phyloP scores from a whole-genome alignment of 1,139 yeast species.

The Casaregolazyma lundiana region DNA sequence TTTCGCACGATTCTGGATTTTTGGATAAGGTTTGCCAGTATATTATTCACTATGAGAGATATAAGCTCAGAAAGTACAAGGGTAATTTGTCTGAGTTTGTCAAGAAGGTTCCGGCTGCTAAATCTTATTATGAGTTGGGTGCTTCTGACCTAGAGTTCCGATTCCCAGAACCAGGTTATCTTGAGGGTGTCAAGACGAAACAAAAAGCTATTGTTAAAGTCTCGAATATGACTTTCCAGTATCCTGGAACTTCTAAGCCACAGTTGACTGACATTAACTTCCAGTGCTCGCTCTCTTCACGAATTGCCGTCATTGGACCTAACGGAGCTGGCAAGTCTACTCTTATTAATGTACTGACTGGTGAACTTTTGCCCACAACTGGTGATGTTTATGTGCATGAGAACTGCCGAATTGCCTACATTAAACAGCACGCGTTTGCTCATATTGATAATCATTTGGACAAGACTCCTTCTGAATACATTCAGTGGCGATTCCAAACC shows the following conservation, averaged over 20 bases:
- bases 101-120: constrained; percentile 97
- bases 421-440: constrained; percentile 99
- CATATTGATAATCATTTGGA: constrained; percentile 98
- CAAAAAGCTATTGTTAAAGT: constrained; percentile 99
- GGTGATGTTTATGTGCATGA: constrained; percentile 99
- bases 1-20: constrained; percentile 99
- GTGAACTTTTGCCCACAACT: constrained; percentile 95
- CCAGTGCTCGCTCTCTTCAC: constrained; percentile 98
- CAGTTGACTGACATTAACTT: constrained; percentile 85
- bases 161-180: constrained; percentile 99
- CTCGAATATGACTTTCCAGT: constrained; percentile 94
- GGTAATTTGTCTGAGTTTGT: constrained; percentile 99
- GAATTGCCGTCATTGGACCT: constrained; percentile 99
- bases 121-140: constrained; percentile 97
- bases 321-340: constrained; percentile 99
- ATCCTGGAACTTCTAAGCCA: constrained; percentile 97
- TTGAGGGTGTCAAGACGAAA: constrained; percentile 99
- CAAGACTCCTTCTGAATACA: constrained; percentile 99
- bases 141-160: constrained; percentile 93
- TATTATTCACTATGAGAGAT: constrained; percentile 99
- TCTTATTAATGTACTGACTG: constrained; percentile 95
- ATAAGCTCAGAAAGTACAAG: constrained; percentile 98
- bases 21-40: constrained; percentile 95
- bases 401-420: constrained; percentile 99
- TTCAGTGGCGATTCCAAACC: constrained; percentile 99